A percentile compares a stretch with the other conserved stretches of the same genome.
Evolutionary conservation across 345 rosid genomes (phyloP).

Genomic region (Anastatica hierochuntica): DNA sequence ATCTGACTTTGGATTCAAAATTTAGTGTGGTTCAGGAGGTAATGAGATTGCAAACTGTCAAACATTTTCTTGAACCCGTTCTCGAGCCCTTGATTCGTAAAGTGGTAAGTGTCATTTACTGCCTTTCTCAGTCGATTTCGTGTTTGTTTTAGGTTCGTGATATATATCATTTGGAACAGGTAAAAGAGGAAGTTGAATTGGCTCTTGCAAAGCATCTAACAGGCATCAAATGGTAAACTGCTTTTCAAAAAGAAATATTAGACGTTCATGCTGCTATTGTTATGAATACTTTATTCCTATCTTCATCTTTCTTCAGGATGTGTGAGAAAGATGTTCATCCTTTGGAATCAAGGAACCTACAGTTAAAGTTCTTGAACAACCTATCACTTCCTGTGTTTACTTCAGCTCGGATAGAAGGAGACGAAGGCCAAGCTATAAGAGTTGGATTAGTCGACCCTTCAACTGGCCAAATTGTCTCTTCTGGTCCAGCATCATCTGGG

Average conservation of each 20-base stretch:
- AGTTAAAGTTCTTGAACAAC: conserved; percentile 53
- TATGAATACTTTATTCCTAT: not conserved
- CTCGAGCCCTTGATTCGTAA: conserved; percentile 90
- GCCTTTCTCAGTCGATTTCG: too few relatives aligned
- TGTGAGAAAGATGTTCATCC: conserved; percentile 52
- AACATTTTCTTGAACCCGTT: conserved; percentile 71
- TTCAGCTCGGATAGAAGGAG: conserved; percentile 89
- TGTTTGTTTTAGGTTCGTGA: not conserved
- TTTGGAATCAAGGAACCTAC: conserved; percentile 52
- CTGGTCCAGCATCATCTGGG: conserved; percentile 62
- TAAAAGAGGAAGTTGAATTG: conserved; percentile 87
- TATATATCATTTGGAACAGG: conserved; percentile 41
- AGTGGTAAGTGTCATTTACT: conserved; percentile 84
- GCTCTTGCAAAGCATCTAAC: conserved; percentile 69
- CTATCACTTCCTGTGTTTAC: conserved; percentile 89
- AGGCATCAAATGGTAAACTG: conserved; percentile 55
- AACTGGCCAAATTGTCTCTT: conserved; percentile 46
- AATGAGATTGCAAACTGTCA: conserved; percentile 61
- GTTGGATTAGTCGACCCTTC: conserved; percentile 60
- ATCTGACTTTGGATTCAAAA: conserved; percentile 15
- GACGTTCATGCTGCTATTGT: not conserved
- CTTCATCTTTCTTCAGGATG: conserved; percentile 38
- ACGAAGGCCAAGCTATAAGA: conserved; percentile 50
- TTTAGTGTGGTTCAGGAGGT: conserved; percentile 90
- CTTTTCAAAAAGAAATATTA: not conserved